Evolutionary conservation across 2,329 filamentous ascomycete genomes (phyloP).

Genomic region (Spiromastix sp.): DNA sequence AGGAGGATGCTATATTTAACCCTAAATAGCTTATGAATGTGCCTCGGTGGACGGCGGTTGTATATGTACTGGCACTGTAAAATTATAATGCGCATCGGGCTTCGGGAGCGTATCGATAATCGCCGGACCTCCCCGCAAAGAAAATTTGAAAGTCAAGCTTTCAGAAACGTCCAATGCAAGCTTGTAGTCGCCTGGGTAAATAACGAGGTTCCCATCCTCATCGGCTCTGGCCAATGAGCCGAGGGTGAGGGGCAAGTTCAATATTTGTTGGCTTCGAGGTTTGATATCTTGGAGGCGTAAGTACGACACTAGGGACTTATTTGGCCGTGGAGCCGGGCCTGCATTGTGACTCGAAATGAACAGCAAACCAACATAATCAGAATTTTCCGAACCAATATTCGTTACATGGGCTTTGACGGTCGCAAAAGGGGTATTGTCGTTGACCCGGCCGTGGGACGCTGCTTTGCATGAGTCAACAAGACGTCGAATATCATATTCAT

Average conservation of each 20-base stretch:
- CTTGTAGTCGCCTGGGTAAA: constrained; percentile 22
- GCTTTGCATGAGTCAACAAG: constrained; percentile 9
- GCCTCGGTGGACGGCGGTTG: too few relatives aligned
- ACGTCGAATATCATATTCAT: constrained; percentile 24
- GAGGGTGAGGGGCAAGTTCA: constrained; percentile 17
- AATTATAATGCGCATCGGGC: too few relatives aligned
- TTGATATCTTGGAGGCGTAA: constrained; percentile 12
- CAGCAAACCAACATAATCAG: constrained; percentile 25
- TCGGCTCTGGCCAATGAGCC: constrained; percentile 19
- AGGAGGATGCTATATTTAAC: too few relatives aligned
- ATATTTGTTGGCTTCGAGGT: constrained; percentile 8
- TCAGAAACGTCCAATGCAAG: constrained; percentile 21
- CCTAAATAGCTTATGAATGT: too few relatives aligned
- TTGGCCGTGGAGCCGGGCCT: constrained; percentile 25
- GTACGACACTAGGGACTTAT: constrained; percentile 24
- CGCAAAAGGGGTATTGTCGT: constrained; percentile 21
- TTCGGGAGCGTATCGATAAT: constrained; percentile 14
- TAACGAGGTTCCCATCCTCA: constrained; percentile 18
- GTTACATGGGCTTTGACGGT: constrained; percentile 19
- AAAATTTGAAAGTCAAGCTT: constrained; percentile 18
- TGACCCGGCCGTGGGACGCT: constrained; percentile 16
- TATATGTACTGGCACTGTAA: too few relatives aligned
- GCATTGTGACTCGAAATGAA: constrained; percentile 21
- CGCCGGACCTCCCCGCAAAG: constrained; percentile 12
- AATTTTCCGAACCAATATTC: constrained; percentile 21